Evolutionary conservation across 257 asterid species (phyloP), one percentile per base, ranked within the genome.

Genomic region (Plantago elongata): DNA sequence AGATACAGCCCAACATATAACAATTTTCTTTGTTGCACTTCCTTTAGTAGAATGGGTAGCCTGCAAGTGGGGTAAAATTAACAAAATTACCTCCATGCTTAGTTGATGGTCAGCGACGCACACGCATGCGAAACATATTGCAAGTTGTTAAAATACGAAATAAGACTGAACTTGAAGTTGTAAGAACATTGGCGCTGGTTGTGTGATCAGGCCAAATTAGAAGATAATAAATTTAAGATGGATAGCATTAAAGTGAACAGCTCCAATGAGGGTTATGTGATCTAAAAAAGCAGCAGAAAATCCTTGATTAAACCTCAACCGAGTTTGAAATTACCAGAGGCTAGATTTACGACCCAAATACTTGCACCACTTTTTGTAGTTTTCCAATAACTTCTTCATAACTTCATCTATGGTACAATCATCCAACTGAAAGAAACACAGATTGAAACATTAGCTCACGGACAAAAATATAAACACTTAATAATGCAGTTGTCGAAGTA

Each of bases 301-400:
- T 49, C 54, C 11, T 49, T 49, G 9, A 49, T 5, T 34, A 34
- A 6, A 7, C 40, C 4, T 34, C 40, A 7, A 73, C 65, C 62
- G 54, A 61, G 56, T 45, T 14, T 22, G 6, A 57, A 74, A 86
- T 77, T 75, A 89, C 99, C 99, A 86, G 72, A 92, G 87, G 79
- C 95, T 92, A 69, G 91, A 83, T 75, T 89, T 89, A 27, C 97
- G 96, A 71, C 77, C 91, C 60, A 86, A 90, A 75, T 89, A 89
- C 77, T 83, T 85, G 87, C 99, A 92, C 99, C 99, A 92, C 68
- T 80, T 92, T 78, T 86, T 84, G 87, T 92, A 92, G 81, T 87
- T 92, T 68, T 86, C 89, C 81, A 92, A 84, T 49, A 89, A 90
- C 60, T 84, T 92, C 83, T 86, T 84, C 99, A 87, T 83, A 61